Percentiles rank a stretch among this genome's conserved stretches.
Conservation (phyloP, 2,329 filamentous ascomycete genomes). For the Pseudopyrenochaeta lycopersici region DNA sequence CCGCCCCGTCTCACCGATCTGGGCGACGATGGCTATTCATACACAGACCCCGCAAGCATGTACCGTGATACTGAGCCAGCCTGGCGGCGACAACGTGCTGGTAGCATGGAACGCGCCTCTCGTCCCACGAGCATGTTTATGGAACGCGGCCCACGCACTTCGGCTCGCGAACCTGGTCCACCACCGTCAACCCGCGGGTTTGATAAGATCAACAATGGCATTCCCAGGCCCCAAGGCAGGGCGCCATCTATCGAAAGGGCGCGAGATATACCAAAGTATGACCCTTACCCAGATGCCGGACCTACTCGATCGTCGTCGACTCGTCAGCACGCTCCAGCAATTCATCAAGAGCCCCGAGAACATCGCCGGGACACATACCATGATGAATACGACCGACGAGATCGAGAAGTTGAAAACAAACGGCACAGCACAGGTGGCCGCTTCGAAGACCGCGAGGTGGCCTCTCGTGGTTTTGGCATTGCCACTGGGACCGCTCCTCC, state of each 20-base stretch:
- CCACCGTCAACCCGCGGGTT: slow-evolving; percentile 76
- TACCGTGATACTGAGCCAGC: slow-evolving; percentile 60
- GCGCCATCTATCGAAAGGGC: slow-evolving; percentile 44
- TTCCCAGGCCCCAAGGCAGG: slow-evolving; percentile 32
- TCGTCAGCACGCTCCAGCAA: slow-evolving; percentile 51
- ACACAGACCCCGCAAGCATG: slow-evolving; percentile 61
- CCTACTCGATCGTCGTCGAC: slow-evolving; percentile 48
- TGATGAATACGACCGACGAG: slow-evolving; percentile 56
- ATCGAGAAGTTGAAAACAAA: slow-evolving; percentile 50
- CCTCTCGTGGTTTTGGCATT: slow-evolving; percentile 59
- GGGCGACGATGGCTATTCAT: slow-evolving; percentile 56
- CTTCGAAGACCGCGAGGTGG: slow-evolving; percentile 55
- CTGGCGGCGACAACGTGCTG: slow-evolving; percentile 55
- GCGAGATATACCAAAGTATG: slow-evolving; percentile 45
- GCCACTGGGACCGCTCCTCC: slow-evolving; percentile 26
- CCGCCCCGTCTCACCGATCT: slow-evolving; percentile 43
- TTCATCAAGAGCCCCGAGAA: slow-evolving; percentile 59
- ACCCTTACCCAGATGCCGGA: slow-evolving; percentile 49
- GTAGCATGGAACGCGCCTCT: slow-evolving; percentile 56
- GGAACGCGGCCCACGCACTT: slow-evolving; percentile 47
- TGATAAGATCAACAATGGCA: slow-evolving; percentile 67
- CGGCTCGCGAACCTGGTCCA: slow-evolving; percentile 56
- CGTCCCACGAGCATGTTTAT: slow-evolving; percentile 58
- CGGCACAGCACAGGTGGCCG: slow-evolving; percentile 42
- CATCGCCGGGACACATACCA: slow-evolving; percentile 51